Percentiles rank a stretch among this genome's conserved stretches.
These are phyloP conservation scores for Wallacemonas sp. DNA, from an alignment of 208 protist genomes.

Conservation along the genomic window DNA sequence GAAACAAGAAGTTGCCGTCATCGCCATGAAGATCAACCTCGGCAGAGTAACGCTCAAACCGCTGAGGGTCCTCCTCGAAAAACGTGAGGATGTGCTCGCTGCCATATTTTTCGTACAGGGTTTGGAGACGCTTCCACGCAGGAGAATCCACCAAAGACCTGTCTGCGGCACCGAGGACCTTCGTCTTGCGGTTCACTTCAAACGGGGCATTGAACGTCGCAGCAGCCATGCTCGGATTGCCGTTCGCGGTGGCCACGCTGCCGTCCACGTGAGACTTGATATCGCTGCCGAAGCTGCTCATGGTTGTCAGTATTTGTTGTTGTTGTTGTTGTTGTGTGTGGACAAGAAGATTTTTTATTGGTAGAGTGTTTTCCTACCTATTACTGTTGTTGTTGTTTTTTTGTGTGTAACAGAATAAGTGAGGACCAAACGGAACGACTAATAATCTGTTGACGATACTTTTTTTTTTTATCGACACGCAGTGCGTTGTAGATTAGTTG, in stretches of 20 bases:
- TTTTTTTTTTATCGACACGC: no score
- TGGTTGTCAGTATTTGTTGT: conserved; percentile 6
- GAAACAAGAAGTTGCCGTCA: conserved; percentile 86
- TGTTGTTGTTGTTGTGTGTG: background rate
- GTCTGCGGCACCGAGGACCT: conserved; percentile 35
- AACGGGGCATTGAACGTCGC: conserved; percentile 57
- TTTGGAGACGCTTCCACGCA: conserved; percentile 60
- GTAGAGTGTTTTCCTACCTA: no score
- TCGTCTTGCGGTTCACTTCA: conserved; percentile 57
- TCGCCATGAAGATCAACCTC: conserved; percentile 51
- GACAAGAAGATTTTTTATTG: background rate
- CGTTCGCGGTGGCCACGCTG: conserved; percentile 20
- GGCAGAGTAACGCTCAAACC: conserved; percentile 70
- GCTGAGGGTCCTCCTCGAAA: conserved; percentile 59
- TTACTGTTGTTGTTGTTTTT: background rate
- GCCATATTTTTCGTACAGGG: conserved; percentile 66
- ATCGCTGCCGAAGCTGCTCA: conserved; percentile 48
- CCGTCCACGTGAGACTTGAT: conserved; percentile 41
- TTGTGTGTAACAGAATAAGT: no score
- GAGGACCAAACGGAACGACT: no score
- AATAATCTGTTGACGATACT: no score
- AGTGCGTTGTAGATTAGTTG: no score
- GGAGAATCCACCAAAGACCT: conserved; percentile 32
- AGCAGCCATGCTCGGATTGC: conserved; percentile 50
- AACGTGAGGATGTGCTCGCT: conserved; percentile 59